These are phyloP conservation scores for Pseudogymnoascus sp. DNA, from an alignment of 2,329 filamentous ascomycete species.

Conservation along the genomic window DNA sequence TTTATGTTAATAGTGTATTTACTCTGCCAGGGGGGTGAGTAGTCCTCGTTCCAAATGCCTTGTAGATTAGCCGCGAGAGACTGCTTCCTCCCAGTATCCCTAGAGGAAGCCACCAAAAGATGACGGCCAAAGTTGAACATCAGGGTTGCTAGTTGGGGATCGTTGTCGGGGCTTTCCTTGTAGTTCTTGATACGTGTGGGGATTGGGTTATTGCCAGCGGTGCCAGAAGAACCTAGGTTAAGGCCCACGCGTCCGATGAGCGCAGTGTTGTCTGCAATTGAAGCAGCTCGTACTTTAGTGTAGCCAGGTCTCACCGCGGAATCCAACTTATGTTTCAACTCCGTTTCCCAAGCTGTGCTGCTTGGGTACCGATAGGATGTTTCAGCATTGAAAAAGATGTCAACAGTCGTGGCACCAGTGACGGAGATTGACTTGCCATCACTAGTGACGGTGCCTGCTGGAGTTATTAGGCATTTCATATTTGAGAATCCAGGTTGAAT, in stretches of 20 bases:
- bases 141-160: slow-evolving; percentile 18
- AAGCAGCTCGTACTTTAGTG: background rate
- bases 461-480: too few relatives aligned
- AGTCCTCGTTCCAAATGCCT: slow-evolving; percentile 30
- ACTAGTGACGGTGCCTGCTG: background rate
- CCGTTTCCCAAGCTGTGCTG: background rate
- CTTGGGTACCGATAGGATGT: background rate
- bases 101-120: slow-evolving; percentile 22
- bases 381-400: background rate
- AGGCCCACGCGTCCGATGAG: too few relatives aligned
- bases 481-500: too few relatives aligned
- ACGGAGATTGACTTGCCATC: background rate
- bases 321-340: background rate
- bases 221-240: too few relatives aligned
- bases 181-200: background rate
- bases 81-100: slow-evolving; percentile 9
- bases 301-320: too few relatives aligned
- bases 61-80: slow-evolving; percentile 30
- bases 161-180: background rate
- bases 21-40: slow-evolving; percentile 28
- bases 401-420: background rate
- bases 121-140: slow-evolving; percentile 27
- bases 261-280: background rate
- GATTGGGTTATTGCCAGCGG: background rate
- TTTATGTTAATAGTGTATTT: slow-evolving; percentile 34